A percentile compares a stretch with the other conserved stretches of the same genome.
Conservation (phyloP, 2,329 filamentous ascomycete species). For the Ceratocystis cacaofunesta region DNA sequence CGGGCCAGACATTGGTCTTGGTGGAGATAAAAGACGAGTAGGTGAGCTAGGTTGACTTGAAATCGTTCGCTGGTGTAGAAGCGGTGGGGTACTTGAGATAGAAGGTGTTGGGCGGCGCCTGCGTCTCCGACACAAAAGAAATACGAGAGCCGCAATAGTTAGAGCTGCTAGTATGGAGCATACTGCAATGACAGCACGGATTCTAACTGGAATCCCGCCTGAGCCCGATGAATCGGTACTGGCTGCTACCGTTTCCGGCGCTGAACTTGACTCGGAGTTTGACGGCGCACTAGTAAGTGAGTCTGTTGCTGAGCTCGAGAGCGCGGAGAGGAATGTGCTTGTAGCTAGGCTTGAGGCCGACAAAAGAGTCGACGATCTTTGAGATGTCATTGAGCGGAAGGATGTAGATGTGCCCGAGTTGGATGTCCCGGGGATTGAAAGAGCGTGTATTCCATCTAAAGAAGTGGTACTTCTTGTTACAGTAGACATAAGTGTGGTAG, state of each 20-base stretch:
- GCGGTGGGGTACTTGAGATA: constrained; percentile 5
- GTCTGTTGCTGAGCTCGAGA: not conserved
- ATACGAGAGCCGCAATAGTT: constrained; percentile 6
- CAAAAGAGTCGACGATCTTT: not conserved
- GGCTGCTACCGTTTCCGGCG: not conserved
- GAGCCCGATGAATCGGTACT: not conserved
- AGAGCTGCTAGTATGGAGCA: constrained; percentile 10
- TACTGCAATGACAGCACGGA: constrained; percentile 12
- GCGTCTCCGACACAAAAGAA: constrained; percentile 7
- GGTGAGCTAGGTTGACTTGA: constrained; percentile 8
- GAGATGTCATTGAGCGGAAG: not conserved
- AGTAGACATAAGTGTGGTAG: not conserved
- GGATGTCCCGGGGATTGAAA: not conserved
- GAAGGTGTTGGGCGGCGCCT: not conserved
- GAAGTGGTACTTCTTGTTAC: not conserved
- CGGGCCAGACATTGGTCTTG: constrained; percentile 1
- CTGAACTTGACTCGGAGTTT: not conserved
- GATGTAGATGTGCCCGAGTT: not conserved
- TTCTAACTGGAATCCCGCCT: constrained; percentile 2
- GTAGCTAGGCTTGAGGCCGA: not conserved
- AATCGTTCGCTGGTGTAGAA: not conserved
- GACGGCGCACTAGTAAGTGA: not conserved
- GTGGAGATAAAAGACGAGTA: not conserved
- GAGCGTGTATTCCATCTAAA: not conserved
- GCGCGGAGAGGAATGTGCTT: not conserved